Conservation (phyloP, 805 yeast species). For the Ogataea zsoltii region DNA sequence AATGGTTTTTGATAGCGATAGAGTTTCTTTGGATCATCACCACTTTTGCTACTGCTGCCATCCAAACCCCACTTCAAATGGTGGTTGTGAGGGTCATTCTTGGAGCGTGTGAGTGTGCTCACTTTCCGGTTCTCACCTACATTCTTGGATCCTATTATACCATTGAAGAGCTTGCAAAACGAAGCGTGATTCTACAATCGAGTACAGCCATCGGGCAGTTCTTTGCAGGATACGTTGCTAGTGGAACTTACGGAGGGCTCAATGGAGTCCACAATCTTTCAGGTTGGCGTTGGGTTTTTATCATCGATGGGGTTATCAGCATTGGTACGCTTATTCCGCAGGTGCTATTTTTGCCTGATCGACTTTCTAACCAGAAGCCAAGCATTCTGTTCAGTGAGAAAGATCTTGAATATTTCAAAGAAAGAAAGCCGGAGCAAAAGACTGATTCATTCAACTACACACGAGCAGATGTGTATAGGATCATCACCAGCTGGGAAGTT, state of each 20-base stretch:
- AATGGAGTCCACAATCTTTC: conserved; percentile 50
- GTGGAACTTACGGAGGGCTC: conserved; percentile 47
- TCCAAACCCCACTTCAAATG: background rate
- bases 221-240: conserved; percentile 60
- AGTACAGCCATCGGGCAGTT: background rate
- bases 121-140: conserved; percentile 1
- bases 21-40: background rate
- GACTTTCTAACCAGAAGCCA: conserved; percentile 29
- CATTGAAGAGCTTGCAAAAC: conserved; percentile 52
- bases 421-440: background rate
- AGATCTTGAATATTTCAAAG: conserved; percentile 12
- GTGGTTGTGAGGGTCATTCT: conserved; percentile 35
- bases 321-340: conserved; percentile 58
- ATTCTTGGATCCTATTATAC: conserved; percentile 51
- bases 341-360: conserved; percentile 51
- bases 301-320: conserved; percentile 59
- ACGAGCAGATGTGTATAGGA: background rate
- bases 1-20: conserved; percentile 5
- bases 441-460: conserved; percentile 5
- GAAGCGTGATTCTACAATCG: conserved; percentile 55
- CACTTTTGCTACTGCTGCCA: background rate
- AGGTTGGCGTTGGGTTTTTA: conserved; percentile 71
- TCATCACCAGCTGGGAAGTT: conserved; percentile 9
- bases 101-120: conserved; percentile 36
- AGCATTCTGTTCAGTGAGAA: conserved; percentile 23